Evolutionary conservation across 345 rosid genomes (phyloP), one percentile per base, ranked within the genome.

Genomic region (Pistacia integerrima): DNA sequence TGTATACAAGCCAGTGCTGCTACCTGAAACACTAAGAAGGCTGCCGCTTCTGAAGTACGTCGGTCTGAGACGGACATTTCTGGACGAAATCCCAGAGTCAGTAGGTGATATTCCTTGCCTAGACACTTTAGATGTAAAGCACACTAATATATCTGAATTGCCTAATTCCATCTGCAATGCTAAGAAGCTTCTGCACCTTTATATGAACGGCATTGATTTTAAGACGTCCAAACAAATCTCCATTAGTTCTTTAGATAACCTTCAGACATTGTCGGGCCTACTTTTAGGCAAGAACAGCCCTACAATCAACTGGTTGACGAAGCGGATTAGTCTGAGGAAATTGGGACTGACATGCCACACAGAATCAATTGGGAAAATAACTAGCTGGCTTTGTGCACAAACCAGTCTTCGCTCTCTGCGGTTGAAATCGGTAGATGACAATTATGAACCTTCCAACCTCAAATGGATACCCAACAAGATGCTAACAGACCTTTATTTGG

Each of bases 91-190:
- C 2, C 84, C 88, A 22, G 11, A 18, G 1, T 67, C 79, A 1
- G 55, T 82, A 0, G 70, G 69, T 11, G 33, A 78, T n/a, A 74
- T 85, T n/a, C 78, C 76, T 0, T 46, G 61, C 67, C 76, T 85
- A 13, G 85, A 85, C 62, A 82, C 82, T 20, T 73, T 85, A 55
- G 86, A 85, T 69, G 74, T 85, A 73, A 85, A 85, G 81, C 79
- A 82, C 77, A 85, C 88, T 2, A 75, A 65, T 0, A 81, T 85
- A n/a, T 57, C 77, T 51, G 59, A 59, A 22, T 10, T 82, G 69
- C 82, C 82, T 4, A 41, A 11, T 25, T 82, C 83, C 22, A 77
- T 84, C 14, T 80, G 82, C 80, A 69, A 58, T 70, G 52, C 72
- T 0, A 76, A 73, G 52, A 75, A 57, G 14, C 77, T 85, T 12